Percentiles rank a stretch among this genome's conserved stretches.
phyloP scores from a whole-genome alignment of 495 filamentous ascomycete species.

The Talaromyces stipitatus region DNA sequence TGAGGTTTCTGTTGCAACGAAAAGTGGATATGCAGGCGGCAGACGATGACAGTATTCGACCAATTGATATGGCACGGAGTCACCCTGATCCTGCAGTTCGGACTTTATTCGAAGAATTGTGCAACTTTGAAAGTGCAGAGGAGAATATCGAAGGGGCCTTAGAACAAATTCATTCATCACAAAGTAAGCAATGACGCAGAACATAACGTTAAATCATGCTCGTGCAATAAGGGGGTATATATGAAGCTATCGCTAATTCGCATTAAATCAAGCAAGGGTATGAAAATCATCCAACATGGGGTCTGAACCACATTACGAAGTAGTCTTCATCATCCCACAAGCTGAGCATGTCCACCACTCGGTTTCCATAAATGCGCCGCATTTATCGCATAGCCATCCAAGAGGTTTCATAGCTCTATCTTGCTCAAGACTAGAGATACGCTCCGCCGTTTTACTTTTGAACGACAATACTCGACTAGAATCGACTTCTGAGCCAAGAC shows the following conservation, averaged over 20 bases:
- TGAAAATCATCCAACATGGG: too few relatives aligned
- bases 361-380: constrained; percentile 57
- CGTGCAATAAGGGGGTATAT: background rate
- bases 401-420: constrained; percentile 38
- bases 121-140: too few relatives aligned
- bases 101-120: too few relatives aligned
- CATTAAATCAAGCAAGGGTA: background rate
- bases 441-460: constrained; percentile 30
- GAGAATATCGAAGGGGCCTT: too few relatives aligned
- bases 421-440: constrained; percentile 29
- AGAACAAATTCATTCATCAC: too few relatives aligned
- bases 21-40: too few relatives aligned
- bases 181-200: too few relatives aligned
- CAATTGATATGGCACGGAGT: too few relatives aligned
- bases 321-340: constrained; percentile 62
- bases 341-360: constrained; percentile 73
- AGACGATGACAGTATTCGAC: too few relatives aligned
- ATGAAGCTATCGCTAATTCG: background rate
- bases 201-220: too few relatives aligned
- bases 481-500: background rate
- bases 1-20: too few relatives aligned
- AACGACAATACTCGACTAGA: constrained; percentile 3
- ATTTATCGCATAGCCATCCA: constrained; percentile 62
- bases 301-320: constrained; percentile 31
- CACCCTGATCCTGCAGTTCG: too few relatives aligned